Percentiles rank a stretch among this genome's conserved stretches.
Conservation (phyloP, 805 yeast species). For the Lipomyces sp. region DNA sequence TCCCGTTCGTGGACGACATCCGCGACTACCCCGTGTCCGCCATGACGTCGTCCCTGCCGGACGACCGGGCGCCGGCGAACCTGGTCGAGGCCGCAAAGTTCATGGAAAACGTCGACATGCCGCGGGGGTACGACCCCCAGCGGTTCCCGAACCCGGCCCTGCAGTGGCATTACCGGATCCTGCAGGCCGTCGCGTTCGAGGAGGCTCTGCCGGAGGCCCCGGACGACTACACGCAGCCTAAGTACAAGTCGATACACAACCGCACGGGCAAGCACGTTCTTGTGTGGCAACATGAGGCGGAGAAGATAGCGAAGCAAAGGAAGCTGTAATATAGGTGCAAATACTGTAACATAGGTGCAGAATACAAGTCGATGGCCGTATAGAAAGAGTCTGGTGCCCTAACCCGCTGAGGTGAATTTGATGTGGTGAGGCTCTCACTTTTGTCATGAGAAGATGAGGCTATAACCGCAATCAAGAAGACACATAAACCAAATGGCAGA, state of each 20-base stretch:
- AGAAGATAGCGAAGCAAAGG: not conserved
- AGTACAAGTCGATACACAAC: constrained; percentile 29
- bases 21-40: constrained; percentile 54
- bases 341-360: too few species aligned
- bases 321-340: too few species aligned
- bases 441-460: not conserved
- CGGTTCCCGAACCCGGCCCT: constrained; percentile 63
- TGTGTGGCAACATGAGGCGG: constrained; percentile 2
- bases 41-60: not conserved
- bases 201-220: constrained; percentile 41
- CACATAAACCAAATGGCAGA: constrained; percentile 7
- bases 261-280: constrained; percentile 2
- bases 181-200: constrained; percentile 66
- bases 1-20: constrained; percentile 76
- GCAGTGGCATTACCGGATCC: constrained; percentile 60
- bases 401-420: too few species aligned
- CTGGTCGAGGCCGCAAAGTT: not conserved
- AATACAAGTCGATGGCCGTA: too few species aligned
- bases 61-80: not conserved
- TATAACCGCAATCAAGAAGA: too few species aligned
- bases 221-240: constrained; percentile 29
- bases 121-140: constrained; percentile 52
- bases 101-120: constrained; percentile 41
- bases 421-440: not conserved
- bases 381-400: too few species aligned